Evolutionary conservation across 164 flowering plant genomes (phyloP).

Genomic region (Chimonanthus praecox): DNA sequence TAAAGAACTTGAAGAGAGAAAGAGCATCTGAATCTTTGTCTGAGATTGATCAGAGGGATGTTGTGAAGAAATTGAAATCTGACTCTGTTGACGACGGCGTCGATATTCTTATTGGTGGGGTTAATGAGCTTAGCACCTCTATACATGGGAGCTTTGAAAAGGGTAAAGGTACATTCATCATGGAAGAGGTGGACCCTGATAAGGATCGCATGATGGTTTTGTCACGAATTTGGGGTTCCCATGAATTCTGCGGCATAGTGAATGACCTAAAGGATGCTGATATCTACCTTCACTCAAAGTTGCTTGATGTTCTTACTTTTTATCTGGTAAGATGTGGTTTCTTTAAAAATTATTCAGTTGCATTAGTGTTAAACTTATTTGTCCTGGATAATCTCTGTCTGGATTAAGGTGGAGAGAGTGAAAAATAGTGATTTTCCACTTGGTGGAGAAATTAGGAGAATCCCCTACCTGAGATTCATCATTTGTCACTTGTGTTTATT

Average conservation of each 20-base stretch:
- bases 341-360: neutral
- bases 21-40: slow-evolving; percentile 25
- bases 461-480: too few relatives aligned
- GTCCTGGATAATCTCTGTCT: neutral
- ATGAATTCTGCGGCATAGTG: slow-evolving; percentile 16
- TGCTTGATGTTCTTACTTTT: slow-evolving; percentile 63
- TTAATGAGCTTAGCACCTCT: slow-evolving; percentile 25
- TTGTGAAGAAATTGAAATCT: slow-evolving; percentile 45
- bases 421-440: too few relatives aligned
- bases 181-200: slow-evolving; percentile 26
- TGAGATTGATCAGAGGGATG: slow-evolving; percentile 9
- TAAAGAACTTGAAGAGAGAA: slow-evolving; percentile 35
- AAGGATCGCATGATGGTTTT: slow-evolving; percentile 26
- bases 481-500: too few relatives aligned
- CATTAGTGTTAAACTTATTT: neutral
- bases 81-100: slow-evolving; percentile 25
- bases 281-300: slow-evolving; percentile 50
- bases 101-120: slow-evolving; percentile 65
- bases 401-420: too few relatives aligned
- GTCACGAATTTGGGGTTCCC: slow-evolving; percentile 54
- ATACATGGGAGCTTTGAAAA: slow-evolving; percentile 21
- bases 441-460: too few relatives aligned
- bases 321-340: slow-evolving; percentile 55
- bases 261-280: slow-evolving; percentile 38
- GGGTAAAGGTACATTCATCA: slow-evolving; percentile 11